Evolutionary conservation across 345 rosid species (phyloP), one percentile per base, ranked within the genome.

Genomic region (Mallotus nudiflorus): DNA sequence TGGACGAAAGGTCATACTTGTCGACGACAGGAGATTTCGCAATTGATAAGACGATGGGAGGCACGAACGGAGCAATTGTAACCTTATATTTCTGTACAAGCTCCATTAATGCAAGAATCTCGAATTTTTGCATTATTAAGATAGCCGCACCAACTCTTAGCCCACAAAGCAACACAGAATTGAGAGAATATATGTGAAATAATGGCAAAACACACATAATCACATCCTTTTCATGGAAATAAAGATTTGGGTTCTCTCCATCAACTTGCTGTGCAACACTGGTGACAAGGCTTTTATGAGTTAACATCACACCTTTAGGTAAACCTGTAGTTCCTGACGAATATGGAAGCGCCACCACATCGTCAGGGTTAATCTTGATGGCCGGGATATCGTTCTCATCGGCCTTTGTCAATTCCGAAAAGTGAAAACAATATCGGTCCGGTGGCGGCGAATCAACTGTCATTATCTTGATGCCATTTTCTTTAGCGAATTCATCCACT

Each of bases 251-350:
- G 54, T 95, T 95, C 42, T 95, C 99, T 9, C 99, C 99, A 67
- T 92, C 97, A 5, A 92, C 96, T 53, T 89, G 99, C 67, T 95
- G 99, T 0, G 93, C 97, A 27, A 92, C 90, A 70, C 93, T 90
- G 0, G 97, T 92, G 46, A 95, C 80, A 0, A 89, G 81, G 0
- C 97, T 88, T 66, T 82, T 85, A 81, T 95, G 99, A 0, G 92
- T 95, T 33, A 95, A 64, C 97, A 95, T 90, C 60, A 95, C 99
- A 3, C 99, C 99, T 73, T 95, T 95, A 0, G 99, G 99, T 6
- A 95, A 48, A 9, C 97, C 99, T 1, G 97, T 95, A 1, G 99
- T 95, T 0, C 99, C 99, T 1, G 99, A 95, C 4, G 99, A 95
- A 66, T 89, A 95, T 1, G 96, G 99, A 0, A 95, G 85, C 8